Percentiles rank a stretch among this genome's conserved stretches.
Evolutionary conservation across 139 green algal species (phyloP).

Genomic region (Spirogloea muscicola): DNA sequence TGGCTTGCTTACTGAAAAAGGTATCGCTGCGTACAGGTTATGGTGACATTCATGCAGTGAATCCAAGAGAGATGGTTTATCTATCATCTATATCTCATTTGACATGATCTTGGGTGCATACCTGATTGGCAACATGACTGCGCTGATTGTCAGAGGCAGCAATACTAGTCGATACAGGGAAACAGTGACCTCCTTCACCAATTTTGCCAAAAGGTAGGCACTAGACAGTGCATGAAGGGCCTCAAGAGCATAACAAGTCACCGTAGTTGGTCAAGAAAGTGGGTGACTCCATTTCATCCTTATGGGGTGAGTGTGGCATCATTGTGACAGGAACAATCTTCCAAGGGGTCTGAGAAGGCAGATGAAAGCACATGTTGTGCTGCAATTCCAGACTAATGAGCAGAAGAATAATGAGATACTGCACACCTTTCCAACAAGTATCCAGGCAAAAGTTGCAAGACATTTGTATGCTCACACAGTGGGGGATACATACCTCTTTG

Average conservation of each 20-base stretch:
- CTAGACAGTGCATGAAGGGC: too few species aligned
- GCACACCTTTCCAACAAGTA: neutral
- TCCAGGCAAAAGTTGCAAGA: slow-evolving; percentile 1
- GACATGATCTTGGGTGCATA: slow-evolving; percentile 29
- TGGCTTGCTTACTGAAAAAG: too few species aligned
- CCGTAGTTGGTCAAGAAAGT: too few species aligned
- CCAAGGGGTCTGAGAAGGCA: neutral
- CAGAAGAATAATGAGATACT: slow-evolving; percentile 1
- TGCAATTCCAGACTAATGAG: slow-evolving; percentile 11
- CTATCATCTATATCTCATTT: slow-evolving; percentile 22
- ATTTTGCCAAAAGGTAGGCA: slow-evolving; percentile 12
- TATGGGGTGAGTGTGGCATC: too few species aligned
- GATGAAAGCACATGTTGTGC: neutral
- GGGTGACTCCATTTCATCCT: too few species aligned
- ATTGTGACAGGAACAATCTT: too few species aligned
- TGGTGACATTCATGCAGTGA: slow-evolving; percentile 35
- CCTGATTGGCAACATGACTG: slow-evolving; percentile 36
- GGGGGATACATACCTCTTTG: slow-evolving; percentile 27
- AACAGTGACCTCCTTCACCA: slow-evolving; percentile 12
- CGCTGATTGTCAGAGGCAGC: slow-evolving; percentile 17
- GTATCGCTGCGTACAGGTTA: slow-evolving; percentile 38
- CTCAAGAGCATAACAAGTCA: too few species aligned
- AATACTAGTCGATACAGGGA: slow-evolving; percentile 9
- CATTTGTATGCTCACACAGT: neutral
- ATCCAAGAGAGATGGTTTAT: slow-evolving; percentile 31